Evolutionary conservation across 768 basidiomycete species (phyloP), one percentile per base, ranked within the genome.

Genomic region (Daedaleopsis nitida): DNA sequence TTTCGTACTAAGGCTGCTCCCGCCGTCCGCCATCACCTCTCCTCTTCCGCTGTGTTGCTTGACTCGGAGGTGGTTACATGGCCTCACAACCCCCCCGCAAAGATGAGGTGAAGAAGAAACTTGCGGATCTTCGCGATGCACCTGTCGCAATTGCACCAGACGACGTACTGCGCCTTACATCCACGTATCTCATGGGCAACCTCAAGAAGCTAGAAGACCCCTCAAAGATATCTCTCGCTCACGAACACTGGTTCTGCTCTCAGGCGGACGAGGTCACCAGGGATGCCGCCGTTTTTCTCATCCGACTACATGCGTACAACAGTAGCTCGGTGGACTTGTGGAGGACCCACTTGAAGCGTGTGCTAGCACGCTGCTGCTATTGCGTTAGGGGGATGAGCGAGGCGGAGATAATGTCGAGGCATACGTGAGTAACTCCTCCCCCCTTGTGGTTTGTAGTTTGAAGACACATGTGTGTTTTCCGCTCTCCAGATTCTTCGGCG

Each of bases 251-350:
- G 92, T 96, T 90, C 71, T 97, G 95, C 72, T 72, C 76, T 32
- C 80, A 81, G 39, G 88, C 87, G 4, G 75, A 82, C 35, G 70
- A 79, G 10, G 75, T 83, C 37, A 86, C 83, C 0, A 72, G 81
- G 10, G 87, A 85, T 59, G 84, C 88, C 1, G 92, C 95, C 0
- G 86, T 86, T 0, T 97, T 95, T 75, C 81, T 92, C 52, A 77
- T 96, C 39, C 84, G 94, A 53, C 74, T 97, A 42, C 88, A 90
- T 70, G 94, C 94, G 11, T 97, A 93, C 67, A 76, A 81, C 53
- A 67, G 66, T 55, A 82, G 83, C 52, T 73, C 77, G 0, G 87
- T 91, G 3, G 78, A 81, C 1, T 71, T 75, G 42, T 96, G 92
- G 92, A 85, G 86, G 72, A 72, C 70, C 17, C 80, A 76, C 60